Evolutionary conservation across 139 green algal species (phyloP).

Genomic region (Chara braunii): DNA sequence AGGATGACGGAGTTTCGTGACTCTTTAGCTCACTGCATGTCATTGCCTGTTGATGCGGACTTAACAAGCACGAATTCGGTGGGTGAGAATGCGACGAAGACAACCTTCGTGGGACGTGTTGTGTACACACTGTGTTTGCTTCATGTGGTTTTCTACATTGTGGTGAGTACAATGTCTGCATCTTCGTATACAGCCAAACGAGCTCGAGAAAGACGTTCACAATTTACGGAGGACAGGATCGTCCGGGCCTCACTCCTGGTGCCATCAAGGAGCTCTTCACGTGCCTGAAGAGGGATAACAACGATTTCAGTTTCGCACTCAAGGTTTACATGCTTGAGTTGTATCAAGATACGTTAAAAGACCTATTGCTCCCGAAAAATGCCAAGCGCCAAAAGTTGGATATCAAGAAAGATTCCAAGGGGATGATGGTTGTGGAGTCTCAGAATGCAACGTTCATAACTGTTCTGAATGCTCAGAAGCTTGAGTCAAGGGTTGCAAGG

Average conservation of each 20-base stretch:
- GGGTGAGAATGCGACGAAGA: too few species aligned
- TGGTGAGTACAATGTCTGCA: slow-evolving; percentile 85
- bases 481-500: slow-evolving; percentile 24
- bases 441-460: slow-evolving; percentile 63
- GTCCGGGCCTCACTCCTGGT: slow-evolving; percentile 76
- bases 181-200: slow-evolving; percentile 77
- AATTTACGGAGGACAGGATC: slow-evolving; percentile 55
- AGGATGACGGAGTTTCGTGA: too few species aligned
- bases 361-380: slow-evolving; percentile 67
- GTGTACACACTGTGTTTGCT: too few species aligned
- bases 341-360: slow-evolving; percentile 74
- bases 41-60: too few species aligned
- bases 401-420: slow-evolving; percentile 98
- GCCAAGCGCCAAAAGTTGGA: slow-evolving; percentile 88
- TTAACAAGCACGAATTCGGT: too few species aligned
- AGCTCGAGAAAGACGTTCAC: slow-evolving; percentile 60
- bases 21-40: too few species aligned
- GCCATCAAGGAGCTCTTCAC: slow-evolving; percentile 82
- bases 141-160: too few species aligned
- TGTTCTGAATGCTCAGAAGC: slow-evolving; percentile 24
- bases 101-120: too few species aligned
- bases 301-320: too few species aligned
- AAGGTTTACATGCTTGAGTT: slow-evolving; percentile 91
- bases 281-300: slow-evolving; percentile 62
- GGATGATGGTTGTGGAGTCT: slow-evolving; percentile 82